Base-by-base conservation (phyloP, 768 basidiomycete species). In the Tylopilus felleus region DNA sequence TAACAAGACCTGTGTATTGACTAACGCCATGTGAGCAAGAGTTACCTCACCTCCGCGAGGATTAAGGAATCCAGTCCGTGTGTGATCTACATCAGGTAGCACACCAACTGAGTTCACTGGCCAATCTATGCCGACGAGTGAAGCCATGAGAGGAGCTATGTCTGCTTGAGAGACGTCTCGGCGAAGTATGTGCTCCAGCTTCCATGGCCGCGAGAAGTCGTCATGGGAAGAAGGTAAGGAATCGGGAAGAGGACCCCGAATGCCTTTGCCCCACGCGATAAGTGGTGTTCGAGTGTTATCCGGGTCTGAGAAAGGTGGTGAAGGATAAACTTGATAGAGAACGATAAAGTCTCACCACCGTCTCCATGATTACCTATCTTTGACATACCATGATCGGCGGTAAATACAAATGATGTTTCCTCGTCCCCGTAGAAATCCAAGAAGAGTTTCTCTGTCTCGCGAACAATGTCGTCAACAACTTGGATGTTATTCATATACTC, bases 321-420 rank as follows among this genome's bases (percentile, higher is more conserved):
- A 58, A 52, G 33, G 19, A 19, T 31, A 28, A 42, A 40, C 47
- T 45, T 47, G 49, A 27, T 9, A 35, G 41, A 35, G 44, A 27
- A 19, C n/a, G 40, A 47, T 46, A 8, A 45, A 41, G 49, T 67
- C 75, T 65, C 63, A 88, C 89, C 84, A 35, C 92, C 92, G 56
- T 94, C 92, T 5, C 92, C 92, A 54, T 94, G 92, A 63, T 93
- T 93, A 13, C 92, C 92, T 50, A 91, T 86, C 29, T 76, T 80
- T 5, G 88, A 89, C 92, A 94, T 94, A 9, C 92, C 92, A 64
- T 94, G 92, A 67, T 94, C 92, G 0, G 92, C 89, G 3, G 88
- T 93, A 66, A 91, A 93, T 29, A 93, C 70, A 63, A 79, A 93
- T 54, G 80, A 81, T 0, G 90, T 92, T 51, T 86, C 80, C 21